A percentile compares a stretch with the other conserved stretches of the same genome.
These are phyloP conservation scores for Wickerhamiella parazyma DNA, from an alignment of 805 yeast genomes.

Conservation along the genomic window DNA sequence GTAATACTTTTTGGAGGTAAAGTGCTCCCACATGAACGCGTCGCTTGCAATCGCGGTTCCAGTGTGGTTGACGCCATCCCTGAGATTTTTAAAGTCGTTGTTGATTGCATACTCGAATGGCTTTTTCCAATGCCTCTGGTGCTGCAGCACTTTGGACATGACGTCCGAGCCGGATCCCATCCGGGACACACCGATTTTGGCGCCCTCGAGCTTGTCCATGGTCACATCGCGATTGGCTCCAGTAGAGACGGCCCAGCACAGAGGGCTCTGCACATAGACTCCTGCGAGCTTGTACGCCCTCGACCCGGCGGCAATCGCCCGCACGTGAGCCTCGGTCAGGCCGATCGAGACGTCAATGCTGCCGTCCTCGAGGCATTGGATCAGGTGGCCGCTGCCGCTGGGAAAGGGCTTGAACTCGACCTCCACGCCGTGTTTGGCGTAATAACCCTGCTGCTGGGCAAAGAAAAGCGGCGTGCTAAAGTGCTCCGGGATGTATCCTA, in stretches of 20 bases:
- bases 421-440: slow-evolving; percentile 34
- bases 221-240: slow-evolving; percentile 47
- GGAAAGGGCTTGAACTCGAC: slow-evolving; percentile 55
- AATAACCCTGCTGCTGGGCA: slow-evolving; percentile 49
- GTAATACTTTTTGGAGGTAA: slow-evolving; percentile 75
- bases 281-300: slow-evolving; percentile 54
- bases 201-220: slow-evolving; percentile 39
- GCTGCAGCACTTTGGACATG: slow-evolving; percentile 75
- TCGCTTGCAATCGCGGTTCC: slow-evolving; percentile 40
- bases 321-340: slow-evolving; percentile 78
- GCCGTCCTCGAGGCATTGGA: slow-evolving; percentile 49
- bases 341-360: slow-evolving; percentile 71
- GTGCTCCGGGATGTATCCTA: slow-evolving; percentile 87
- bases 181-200: slow-evolving; percentile 64
- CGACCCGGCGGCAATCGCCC: slow-evolving; percentile 65
- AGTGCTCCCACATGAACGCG: slow-evolving; percentile 93
- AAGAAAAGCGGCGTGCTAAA: slow-evolving; percentile 76
- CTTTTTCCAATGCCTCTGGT: slow-evolving; percentile 37
- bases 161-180: slow-evolving; percentile 87
- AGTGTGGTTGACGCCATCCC: slow-evolving; percentile 61
- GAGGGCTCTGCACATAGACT: slow-evolving; percentile 73
- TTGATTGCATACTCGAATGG: slow-evolving; percentile 40
- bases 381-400: slow-evolving; percentile 80
- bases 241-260: slow-evolving; percentile 82
- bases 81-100: slow-evolving; percentile 56